Conservation (phyloP, 73 alveolate species). For the Uronychia binucleata region DNA sequence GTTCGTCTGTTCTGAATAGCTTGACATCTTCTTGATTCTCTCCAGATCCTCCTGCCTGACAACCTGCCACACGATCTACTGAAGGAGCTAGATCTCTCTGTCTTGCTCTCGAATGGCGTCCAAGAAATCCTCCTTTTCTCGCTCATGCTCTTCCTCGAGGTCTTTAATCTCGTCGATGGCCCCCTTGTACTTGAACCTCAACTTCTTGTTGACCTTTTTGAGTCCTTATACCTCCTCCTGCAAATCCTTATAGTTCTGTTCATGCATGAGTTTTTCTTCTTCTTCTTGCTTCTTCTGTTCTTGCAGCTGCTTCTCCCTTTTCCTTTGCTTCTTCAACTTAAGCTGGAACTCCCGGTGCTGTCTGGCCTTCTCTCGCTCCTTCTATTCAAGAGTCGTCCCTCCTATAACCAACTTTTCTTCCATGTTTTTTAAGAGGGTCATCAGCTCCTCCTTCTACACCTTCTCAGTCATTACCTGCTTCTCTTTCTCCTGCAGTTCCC, state of each 20-base stretch:
- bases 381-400: constrained; percentile 62
- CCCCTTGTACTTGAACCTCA: constrained; percentile 56
- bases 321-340: constrained; percentile 63
- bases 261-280: constrained; percentile 64
- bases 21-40: constrained; percentile 32
- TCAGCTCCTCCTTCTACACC: neutral
- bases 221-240: constrained; percentile 69
- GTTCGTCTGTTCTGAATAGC: constrained; percentile 34
- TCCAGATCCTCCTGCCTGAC: constrained; percentile 39
- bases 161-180: constrained; percentile 83
- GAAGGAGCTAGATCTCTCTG: constrained; percentile 72
- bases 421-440: constrained; percentile 49
- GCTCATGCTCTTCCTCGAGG: constrained; percentile 81
- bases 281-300: constrained; percentile 51
- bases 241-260: constrained; percentile 51
- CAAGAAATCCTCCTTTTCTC: constrained; percentile 83
- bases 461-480: neutral
- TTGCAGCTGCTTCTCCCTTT: constrained; percentile 48
- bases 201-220: constrained; percentile 38
- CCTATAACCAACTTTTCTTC: constrained; percentile 57
- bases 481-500: neutral
- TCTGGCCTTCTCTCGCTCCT: constrained; percentile 44
- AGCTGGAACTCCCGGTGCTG: constrained; percentile 54
- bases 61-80: constrained; percentile 46
- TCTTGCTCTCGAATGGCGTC: constrained; percentile 81